Base-by-base conservation (phyloP, 169 alveolate genomes). In the Amoebophrya sp. region DNA sequence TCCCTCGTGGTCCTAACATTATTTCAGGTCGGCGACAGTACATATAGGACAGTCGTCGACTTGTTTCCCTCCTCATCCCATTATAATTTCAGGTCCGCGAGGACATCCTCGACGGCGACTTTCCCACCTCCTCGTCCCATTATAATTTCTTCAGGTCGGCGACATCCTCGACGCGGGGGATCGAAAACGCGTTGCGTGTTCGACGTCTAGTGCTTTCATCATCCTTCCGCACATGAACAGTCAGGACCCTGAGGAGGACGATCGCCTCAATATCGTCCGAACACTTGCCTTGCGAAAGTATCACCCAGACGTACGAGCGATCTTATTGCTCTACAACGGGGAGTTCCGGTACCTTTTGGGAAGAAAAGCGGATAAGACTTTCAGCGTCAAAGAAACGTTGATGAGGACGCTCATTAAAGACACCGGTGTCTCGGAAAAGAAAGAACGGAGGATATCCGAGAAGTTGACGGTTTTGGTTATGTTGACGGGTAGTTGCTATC, bases 101-200 rank as follows among this genome's bases (percentile, higher is more conserved):
- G n/a, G n/a, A n/a, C n/a, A n/a, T n/a, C n/a, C n/a, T n/a, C n/a
- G n/a, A n/a, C n/a, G n/a, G n/a, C n/a, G n/a, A n/a, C n/a, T n/a
- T n/a, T n/a, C n/a, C n/a, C n/a, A n/a, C n/a, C n/a, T n/a, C n/a
- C n/a, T n/a, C n/a, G n/a, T n/a, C n/a, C n/a, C n/a, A n/a, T n/a
- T n/a, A n/a, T n/a, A n/a, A n/a, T n/a, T n/a, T n/a, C n/a, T n/a
- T n/a, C n/a, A n/a, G n/a, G n/a, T 65, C 26, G 83, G 83, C 33
- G 83, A 65, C 83, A 65, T 65, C 26, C 26, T 65, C 3, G 83
- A 65, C 83, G 83, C 83, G 83, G 83, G 83, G 83, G 83, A 65
- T 36, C 83, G 83, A 36, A 65, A 65, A 26, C 2, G 83, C 33
- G 83, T 65, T 6, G 83, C 83, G 38, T 65, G 83, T 36, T 26